These are phyloP conservation scores for Penicillium robsamsonii DNA, from an alignment of 495 filamentous ascomycete genomes.

Conservation along the genomic window DNA sequence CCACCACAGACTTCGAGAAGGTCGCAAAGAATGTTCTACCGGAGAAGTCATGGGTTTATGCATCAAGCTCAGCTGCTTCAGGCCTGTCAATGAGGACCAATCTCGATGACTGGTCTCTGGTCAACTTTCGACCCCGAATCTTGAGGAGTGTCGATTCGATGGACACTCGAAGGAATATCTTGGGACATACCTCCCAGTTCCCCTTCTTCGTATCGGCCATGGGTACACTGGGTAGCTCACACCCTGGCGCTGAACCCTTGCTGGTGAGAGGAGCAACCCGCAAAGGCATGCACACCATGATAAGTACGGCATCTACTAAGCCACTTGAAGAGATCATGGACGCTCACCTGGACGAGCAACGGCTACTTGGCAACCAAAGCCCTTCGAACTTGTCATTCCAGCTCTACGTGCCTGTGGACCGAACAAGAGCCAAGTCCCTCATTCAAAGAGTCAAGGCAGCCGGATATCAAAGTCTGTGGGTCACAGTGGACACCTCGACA, in stretches of 20 bases:
- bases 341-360: constrained; percentile 17
- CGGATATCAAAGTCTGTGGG: constrained; percentile 23
- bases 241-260: constrained; percentile 19
- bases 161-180: constrained; percentile 17
- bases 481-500: constrained; percentile 23
- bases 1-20: constrained; percentile 18
- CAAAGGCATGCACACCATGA: constrained; percentile 20
- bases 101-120: constrained; percentile 24
- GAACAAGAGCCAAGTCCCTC: constrained; percentile 14
- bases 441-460: constrained; percentile 22
- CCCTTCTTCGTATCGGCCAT: constrained; percentile 24
- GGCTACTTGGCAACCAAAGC: constrained; percentile 10
- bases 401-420: constrained; percentile 20
- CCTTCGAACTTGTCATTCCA: constrained; percentile 20
- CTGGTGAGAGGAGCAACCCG: constrained; percentile 19
- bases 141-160: constrained; percentile 21
- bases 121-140: constrained; percentile 25
- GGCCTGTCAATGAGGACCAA: constrained; percentile 21
- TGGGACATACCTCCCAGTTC: constrained; percentile 14
- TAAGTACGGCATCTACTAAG: constrained; percentile 22
- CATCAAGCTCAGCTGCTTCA: constrained; percentile 21
- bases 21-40: constrained; percentile 19
- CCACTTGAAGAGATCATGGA: constrained; percentile 23
- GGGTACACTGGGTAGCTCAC: constrained; percentile 20
- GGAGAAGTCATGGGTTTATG: constrained; percentile 25